Evolutionary conservation across 768 basidiomycete genomes (phyloP).

Genomic region (Xerocomellus chrysenteron): DNA sequence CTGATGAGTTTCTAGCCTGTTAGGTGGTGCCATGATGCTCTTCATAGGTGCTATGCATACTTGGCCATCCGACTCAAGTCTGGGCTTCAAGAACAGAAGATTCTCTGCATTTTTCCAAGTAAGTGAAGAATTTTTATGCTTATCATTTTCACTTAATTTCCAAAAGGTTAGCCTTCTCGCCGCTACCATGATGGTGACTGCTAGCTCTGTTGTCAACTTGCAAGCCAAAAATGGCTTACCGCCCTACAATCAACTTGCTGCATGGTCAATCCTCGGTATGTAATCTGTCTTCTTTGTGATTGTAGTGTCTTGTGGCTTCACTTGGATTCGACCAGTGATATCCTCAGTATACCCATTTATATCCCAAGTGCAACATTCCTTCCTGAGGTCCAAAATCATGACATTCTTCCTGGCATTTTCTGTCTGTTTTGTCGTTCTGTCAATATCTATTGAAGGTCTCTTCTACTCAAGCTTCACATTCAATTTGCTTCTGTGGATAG

Average conservation of each 20-base stretch:
- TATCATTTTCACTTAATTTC: neutral
- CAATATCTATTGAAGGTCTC: constrained; percentile 78
- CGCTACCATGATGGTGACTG: constrained; percentile 51
- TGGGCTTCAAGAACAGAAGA: neutral
- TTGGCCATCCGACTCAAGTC: constrained; percentile 3
- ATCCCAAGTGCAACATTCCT: constrained; percentile 34
- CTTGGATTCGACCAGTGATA: constrained; percentile 43
- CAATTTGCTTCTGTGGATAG: constrained; percentile 66
- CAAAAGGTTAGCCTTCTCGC: constrained; percentile 45
- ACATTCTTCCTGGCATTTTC: constrained; percentile 70
- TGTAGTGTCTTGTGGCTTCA: neutral
- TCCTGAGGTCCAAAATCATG: constrained; percentile 50
- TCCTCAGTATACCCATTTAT: constrained; percentile 55
- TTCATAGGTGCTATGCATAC: constrained; percentile 29
- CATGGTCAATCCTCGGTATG: constrained; percentile 68
- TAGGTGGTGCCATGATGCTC: constrained; percentile 50
- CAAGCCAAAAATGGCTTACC: constrained; percentile 70
- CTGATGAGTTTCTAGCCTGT: constrained; percentile 35
- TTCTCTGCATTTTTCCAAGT: constrained; percentile 25
- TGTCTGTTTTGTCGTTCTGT: constrained; percentile 74
- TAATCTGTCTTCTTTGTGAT: neutral
- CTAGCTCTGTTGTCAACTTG: constrained; percentile 56
- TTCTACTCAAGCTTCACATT: constrained; percentile 72
- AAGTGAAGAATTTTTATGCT: neutral
- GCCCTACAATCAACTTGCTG: constrained; percentile 51